A percentile compares a stretch with the other conserved stretches of the same genome.
phyloP scores from a whole-genome alignment of 768 basidiomycete genomes.

The Phanerochaete carnosa region DNA sequence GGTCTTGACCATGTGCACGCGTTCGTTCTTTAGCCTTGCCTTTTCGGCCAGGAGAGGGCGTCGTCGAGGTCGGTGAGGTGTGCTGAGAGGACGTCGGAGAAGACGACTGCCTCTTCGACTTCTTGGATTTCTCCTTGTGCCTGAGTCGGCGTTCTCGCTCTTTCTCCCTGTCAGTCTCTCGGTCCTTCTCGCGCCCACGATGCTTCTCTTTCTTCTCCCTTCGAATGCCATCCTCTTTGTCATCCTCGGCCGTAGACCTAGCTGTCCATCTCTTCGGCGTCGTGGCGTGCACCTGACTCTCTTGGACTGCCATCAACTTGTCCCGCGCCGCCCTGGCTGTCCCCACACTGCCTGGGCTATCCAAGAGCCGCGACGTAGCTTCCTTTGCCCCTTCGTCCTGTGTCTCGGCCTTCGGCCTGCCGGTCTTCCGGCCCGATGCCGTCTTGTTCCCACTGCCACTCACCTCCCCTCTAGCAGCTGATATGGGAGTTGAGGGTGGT shows the following conservation, averaged over 20 bases:
- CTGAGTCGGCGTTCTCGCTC: constrained; percentile 3
- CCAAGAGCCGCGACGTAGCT: no score
- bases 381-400: neutral
- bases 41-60: neutral
- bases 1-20: neutral
- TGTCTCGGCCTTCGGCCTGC: neutral
- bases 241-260: neutral
- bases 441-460: neutral
- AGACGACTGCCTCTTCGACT: neutral
- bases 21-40: neutral
- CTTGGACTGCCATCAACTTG: no score
- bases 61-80: neutral
- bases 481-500: neutral
- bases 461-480: neutral
- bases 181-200: constrained; percentile 5
- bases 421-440: no score
- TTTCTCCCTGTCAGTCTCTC: constrained; percentile 5
- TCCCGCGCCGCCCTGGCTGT: no score
- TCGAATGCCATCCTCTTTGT: neutral
- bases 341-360: no score
- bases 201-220: constrained; percentile 4
- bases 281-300: neutral
- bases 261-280: neutral
- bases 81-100: neutral
- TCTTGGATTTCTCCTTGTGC: neutral